Evolutionary conservation across 371 early-diverging fungal genomes (phyloP).

Genomic region (Mortierella sp.): DNA sequence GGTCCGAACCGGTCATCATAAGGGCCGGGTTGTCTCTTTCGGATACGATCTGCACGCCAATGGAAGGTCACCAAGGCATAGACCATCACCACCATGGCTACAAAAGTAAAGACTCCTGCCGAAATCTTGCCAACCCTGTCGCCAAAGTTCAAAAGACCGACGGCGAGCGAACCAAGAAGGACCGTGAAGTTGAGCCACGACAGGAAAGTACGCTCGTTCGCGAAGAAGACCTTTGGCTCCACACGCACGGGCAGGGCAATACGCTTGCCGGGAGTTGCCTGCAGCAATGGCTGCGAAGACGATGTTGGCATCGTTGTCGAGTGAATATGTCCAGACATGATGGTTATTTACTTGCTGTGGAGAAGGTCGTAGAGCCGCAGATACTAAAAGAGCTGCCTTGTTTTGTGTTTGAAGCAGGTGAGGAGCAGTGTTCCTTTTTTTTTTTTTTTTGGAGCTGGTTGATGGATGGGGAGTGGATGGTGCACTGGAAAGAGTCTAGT

Average conservation of each 20-base stretch:
- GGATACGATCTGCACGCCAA: conserved; percentile 81
- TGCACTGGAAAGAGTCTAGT: no score
- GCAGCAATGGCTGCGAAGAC: conserved; percentile 45
- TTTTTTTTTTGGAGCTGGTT: no score
- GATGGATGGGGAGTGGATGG: no score
- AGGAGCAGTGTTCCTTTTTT: no score
- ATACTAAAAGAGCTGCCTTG: no score
- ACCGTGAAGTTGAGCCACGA: conserved; percentile 84
- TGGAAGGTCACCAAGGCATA: conserved; percentile 84
- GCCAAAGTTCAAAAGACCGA: conserved; percentile 85
- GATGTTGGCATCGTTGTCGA: conserved; percentile 35
- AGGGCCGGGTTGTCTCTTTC: conserved; percentile 63
- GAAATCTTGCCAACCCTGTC: conserved; percentile 76
- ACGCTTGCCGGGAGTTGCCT: conserved; percentile 59
- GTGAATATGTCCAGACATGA: conserved; percentile 49
- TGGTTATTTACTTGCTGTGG: no score
- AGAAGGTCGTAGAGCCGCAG: no score
- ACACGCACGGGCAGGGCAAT: conserved; percentile 88
- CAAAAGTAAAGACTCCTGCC: conserved; percentile 82
- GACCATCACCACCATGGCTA: conserved; percentile 77
- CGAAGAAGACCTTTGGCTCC: conserved; percentile 98
- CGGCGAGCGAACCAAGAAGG: conserved; percentile 74
- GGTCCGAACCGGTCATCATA: conserved; percentile 70
- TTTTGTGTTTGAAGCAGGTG: no score
- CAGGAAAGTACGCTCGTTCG: conserved; percentile 97